Base-by-base conservation (phyloP, 2,329 filamentous ascomycete species). In the Lachnellula subtilissima region DNA sequence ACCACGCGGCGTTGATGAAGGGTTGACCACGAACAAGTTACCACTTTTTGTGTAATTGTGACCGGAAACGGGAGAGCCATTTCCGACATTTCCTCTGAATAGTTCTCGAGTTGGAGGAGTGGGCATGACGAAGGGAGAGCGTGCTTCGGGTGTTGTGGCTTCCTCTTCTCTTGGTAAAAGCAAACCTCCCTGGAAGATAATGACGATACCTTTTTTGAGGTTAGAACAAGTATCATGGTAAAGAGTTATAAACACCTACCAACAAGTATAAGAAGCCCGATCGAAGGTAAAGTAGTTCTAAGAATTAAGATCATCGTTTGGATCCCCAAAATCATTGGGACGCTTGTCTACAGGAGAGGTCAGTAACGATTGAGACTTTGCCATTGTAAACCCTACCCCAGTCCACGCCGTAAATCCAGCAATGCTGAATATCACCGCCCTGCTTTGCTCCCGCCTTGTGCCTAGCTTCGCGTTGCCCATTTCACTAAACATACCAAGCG, bases 321-420 rank as follows among this genome's bases (percentile, higher is more conserved):
- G 37, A 67, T 57, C 9, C 68, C 69, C n/a, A 71, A 59, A 37
- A 69, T 59, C 64, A 71, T 67, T 1, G 68, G 62, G 42, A 69
- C 62, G 55, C 69, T 70, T 25, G 61, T 63, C 64, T 69, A 43
- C 3, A 49, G 43, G 4, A 23, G 14, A 9, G 9, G 48, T 68
- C 39, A 67, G 66, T 32, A 54, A 23, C n/a, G 8, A 14, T n/a
- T 14, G 25, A 5, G 17, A 40, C 1, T 3, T 23, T 12, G 14
- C 4, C 12, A 28, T 23, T 17, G 9, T 28, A 25, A 15, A 14
- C 59, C 65, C 53, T 64, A 69, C 66, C 40, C 45, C 65, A 43
- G 64, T 67, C 69, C 69, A 71, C 8, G 69, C 25, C 11, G 53
- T 54, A 39, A 70, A 63, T 15, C 66, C 69, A 46, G 59, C 49